Conservation (phyloP, 371 early-diverging fungal genomes). For the Apophysomyces variabilis region DNA sequence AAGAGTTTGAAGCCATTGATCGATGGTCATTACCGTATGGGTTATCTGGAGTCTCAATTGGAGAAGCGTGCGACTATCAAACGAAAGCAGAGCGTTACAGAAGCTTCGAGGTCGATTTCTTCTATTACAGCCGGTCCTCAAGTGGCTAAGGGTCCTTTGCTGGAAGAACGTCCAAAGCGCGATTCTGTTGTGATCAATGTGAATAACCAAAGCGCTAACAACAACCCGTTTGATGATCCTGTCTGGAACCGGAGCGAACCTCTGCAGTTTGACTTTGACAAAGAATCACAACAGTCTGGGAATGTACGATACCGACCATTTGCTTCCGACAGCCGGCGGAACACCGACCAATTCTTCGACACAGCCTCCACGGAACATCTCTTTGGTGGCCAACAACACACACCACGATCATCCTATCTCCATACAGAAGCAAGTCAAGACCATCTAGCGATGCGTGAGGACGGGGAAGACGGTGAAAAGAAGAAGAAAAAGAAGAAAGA, state of each 20-base stretch:
- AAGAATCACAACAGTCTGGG: constrained; percentile 13
- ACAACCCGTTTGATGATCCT: constrained; percentile 49
- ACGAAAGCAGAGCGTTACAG: constrained; percentile 19
- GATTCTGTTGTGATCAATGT: constrained; percentile 12
- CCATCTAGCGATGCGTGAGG: constrained; percentile 5
- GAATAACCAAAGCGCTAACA: neutral
- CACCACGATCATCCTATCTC: constrained; percentile 27
- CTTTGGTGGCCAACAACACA: constrained; percentile 22
- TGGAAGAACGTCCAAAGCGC: constrained; percentile 10
- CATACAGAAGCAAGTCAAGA: constrained; percentile 11
- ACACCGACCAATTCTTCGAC: constrained; percentile 19
- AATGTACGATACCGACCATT: constrained; percentile 1
- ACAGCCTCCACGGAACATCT: constrained; percentile 31
- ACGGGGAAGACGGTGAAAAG: constrained; percentile 8
- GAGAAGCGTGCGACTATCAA: constrained; percentile 35
- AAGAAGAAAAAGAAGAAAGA: constrained; percentile 26
- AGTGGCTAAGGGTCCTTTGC: neutral
- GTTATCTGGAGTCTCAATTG: constrained; percentile 51
- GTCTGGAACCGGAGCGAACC: constrained; percentile 31
- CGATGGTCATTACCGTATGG: constrained; percentile 49
- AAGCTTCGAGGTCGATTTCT: neutral
- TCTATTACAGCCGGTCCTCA: neutral
- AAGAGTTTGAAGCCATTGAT: constrained; percentile 51
- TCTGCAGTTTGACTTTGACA: constrained; percentile 17
- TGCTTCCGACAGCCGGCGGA: constrained; percentile 3